Conservation (phyloP, 2,329 filamentous ascomycete genomes). For the Botrytis fragariae region DNA sequence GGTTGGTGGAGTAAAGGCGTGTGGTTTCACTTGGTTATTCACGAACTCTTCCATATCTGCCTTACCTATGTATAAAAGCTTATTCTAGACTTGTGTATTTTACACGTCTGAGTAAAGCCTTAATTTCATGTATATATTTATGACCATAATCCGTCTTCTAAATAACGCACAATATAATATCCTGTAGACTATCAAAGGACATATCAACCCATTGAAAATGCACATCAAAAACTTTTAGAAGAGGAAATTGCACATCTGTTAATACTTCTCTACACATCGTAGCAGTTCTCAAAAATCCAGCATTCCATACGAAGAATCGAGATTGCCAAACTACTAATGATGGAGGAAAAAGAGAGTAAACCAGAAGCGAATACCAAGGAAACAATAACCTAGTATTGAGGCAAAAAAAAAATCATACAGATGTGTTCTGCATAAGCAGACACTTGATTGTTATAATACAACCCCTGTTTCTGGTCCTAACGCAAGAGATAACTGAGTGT, state of each 20-base stretch:
- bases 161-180: accelerated
- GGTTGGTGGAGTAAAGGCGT: background rate
- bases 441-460: background rate
- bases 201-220: background rate
- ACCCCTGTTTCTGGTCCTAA: background rate
- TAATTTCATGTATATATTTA: background rate
- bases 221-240: background rate
- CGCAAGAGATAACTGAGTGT: background rate
- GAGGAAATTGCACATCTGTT: background rate
- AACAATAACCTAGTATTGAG: background rate
- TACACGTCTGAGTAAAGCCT: background rate
- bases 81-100: background rate
- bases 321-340: background rate
- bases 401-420: background rate
- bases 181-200: background rate
- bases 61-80: background rate
- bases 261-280: background rate
- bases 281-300: background rate
- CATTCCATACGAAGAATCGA: background rate
- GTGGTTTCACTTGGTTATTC: background rate
- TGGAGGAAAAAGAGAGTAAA: background rate
- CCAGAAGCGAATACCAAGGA: background rate
- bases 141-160: background rate
- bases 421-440: background rate
- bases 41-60: background rate